These are phyloP conservation scores for Xerophyta viscosa DNA, from an alignment of 106 monocot species.

Conservation along the genomic window DNA sequence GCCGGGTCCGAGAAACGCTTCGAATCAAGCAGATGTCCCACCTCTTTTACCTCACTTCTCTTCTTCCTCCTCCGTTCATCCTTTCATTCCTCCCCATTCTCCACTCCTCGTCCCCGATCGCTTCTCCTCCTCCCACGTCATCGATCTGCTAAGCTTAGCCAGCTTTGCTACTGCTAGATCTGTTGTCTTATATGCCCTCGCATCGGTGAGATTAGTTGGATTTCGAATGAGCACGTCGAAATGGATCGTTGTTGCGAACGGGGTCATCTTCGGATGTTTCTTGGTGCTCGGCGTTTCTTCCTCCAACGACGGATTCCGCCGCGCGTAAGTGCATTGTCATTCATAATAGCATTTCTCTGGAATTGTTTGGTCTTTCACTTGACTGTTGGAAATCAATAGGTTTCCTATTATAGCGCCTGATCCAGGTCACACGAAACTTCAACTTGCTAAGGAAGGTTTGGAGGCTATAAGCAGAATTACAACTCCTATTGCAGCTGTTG, in stretches of 20 bases:
- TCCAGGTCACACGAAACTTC: conserved; percentile 86
- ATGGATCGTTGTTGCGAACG: conserved; percentile 9
- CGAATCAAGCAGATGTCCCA: too few species aligned
- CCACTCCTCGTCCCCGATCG: too few species aligned
- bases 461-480: conserved; percentile 81
- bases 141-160: too few species aligned
- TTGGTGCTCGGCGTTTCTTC: conserved; percentile 7
- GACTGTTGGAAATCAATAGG: conserved; percentile 25
- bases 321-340: conserved; percentile 56
- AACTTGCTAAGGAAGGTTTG: conserved; percentile 63
- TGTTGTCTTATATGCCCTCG: too few species aligned
- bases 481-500: conserved; percentile 82
- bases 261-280: conserved; percentile 11
- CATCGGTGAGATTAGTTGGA: neutral
- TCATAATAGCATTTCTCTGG: too few species aligned
- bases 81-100: too few species aligned
- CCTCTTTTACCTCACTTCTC: too few species aligned
- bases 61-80: too few species aligned
- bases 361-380: too few species aligned
- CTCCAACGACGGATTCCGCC: conserved; percentile 24
- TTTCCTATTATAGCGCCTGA: conserved; percentile 99
- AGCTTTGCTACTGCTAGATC: too few species aligned
- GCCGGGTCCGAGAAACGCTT: too few species aligned
- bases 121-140: too few species aligned
- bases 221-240: conserved; percentile 5